These are phyloP conservation scores for Yamadazyma dendronema DNA, from an alignment of 1,139 yeast species.

Conservation along the genomic window DNA sequence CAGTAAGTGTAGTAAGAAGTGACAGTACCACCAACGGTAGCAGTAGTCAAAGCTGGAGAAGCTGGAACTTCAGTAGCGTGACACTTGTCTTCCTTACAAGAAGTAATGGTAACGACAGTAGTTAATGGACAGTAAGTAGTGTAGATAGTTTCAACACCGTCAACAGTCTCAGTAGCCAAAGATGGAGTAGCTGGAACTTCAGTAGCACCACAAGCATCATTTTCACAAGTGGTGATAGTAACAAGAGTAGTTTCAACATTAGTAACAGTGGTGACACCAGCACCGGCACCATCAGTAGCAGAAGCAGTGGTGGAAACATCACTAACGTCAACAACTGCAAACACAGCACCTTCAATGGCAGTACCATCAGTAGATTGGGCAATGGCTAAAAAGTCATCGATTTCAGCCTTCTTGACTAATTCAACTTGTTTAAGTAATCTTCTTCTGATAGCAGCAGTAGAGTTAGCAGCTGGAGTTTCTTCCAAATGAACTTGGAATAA, in stretches of 20 bases:
- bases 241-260: slow-evolving; percentile 23
- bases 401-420: slow-evolving; percentile 16
- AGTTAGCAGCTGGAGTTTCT: slow-evolving; percentile 34
- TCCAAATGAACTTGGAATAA: slow-evolving; percentile 32
- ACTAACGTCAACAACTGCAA: slow-evolving; percentile 25
- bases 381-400: slow-evolving; percentile 31
- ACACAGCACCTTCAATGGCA: slow-evolving; percentile 16
- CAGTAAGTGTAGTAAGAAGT: slow-evolving; percentile 15
- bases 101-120: slow-evolving; percentile 45
- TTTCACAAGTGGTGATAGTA: slow-evolving; percentile 49
- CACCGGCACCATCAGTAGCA: slow-evolving; percentile 9
- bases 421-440: slow-evolving; percentile 26
- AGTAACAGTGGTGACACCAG: slow-evolving; percentile 19
- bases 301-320: slow-evolving; percentile 14
- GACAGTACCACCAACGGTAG: slow-evolving; percentile 10
- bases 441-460: slow-evolving; percentile 43
- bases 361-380: slow-evolving; percentile 31
- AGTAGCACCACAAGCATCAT: slow-evolving; percentile 29
- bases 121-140: slow-evolving; percentile 35
- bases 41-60: slow-evolving; percentile 25
- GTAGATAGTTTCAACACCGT: slow-evolving; percentile 27
- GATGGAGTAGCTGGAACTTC: slow-evolving; percentile 29
- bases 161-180: slow-evolving; percentile 18
- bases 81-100: slow-evolving; percentile 35
- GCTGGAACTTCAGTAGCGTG: slow-evolving; percentile 34